Conservation (phyloP, 208 protist species). For the Leishmania aethiopica region DNA sequence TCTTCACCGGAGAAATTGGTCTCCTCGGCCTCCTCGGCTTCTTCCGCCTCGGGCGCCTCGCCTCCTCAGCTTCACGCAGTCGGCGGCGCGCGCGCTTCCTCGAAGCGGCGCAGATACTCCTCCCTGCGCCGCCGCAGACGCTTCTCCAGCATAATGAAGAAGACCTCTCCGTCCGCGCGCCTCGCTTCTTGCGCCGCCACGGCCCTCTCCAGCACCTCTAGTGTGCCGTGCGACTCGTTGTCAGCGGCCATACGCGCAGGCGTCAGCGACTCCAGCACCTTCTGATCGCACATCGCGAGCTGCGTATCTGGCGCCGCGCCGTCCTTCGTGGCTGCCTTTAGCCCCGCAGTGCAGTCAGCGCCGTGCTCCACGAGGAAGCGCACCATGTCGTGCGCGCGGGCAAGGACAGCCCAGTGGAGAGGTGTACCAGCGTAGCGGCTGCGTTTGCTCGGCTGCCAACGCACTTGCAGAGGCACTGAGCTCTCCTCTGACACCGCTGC, state of each 20-base stretch:
- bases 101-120: conserved; percentile 41
- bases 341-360: conserved; percentile 34
- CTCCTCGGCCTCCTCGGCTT: conserved; percentile 19
- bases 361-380: conserved; percentile 62
- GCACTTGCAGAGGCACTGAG: conserved; percentile 21
- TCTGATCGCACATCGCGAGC: background rate
- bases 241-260: conserved; percentile 41
- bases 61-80: conserved; percentile 40
- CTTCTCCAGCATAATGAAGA: conserved; percentile 34
- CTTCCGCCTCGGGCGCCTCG: conserved; percentile 12
- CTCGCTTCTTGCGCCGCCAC: conserved; percentile 16
- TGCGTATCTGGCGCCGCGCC: background rate
- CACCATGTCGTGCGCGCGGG: conserved; percentile 55
- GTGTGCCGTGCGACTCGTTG: conserved; percentile 57
- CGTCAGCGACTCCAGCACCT: conserved; percentile 28
- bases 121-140: conserved; percentile 50
- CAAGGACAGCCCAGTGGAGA: conserved; percentile 84
- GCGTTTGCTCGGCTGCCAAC: conserved; percentile 66
- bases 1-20: background rate
- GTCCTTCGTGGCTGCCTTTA: conserved; percentile 1
- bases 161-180: conserved; percentile 10
- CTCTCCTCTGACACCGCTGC: background rate
- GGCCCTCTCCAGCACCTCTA: conserved; percentile 35
- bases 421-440: conserved; percentile 57
- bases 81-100: conserved; percentile 40